These are phyloP conservation scores for Cryptomeria japonica DNA, from an alignment of 75 land plant species.

Conservation along the genomic window DNA sequence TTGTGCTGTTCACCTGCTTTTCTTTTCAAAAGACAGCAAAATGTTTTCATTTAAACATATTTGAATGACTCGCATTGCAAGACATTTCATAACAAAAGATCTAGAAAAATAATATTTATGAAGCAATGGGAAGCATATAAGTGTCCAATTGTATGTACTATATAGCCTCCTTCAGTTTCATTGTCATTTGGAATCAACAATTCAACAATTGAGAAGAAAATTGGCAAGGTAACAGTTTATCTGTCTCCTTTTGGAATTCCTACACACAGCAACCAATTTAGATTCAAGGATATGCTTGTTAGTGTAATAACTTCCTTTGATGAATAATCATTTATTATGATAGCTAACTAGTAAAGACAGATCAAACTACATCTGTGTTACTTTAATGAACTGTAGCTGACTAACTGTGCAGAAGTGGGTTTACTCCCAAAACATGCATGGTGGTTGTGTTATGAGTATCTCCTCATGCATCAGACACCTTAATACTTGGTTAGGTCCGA, in stretches of 20 bases:
- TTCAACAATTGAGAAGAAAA: not conserved
- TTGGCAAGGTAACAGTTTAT: not conserved
- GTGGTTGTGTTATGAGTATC: not conserved
- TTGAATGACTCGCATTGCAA: not conserved
- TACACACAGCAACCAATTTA: not conserved
- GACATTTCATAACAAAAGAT: not conserved
- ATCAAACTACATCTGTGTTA: not conserved
- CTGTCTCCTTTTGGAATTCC: not conserved
- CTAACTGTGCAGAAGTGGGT: not conserved
- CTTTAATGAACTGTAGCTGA: not conserved
- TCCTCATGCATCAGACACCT: not conserved
- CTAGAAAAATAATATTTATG: not conserved
- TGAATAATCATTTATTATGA: not conserved
- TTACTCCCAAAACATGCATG: not conserved
- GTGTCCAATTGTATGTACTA: not conserved
- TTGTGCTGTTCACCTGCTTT: not conserved
- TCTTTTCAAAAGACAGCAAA: not conserved
- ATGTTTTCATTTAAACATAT: not conserved
- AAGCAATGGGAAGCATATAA: not conserved
- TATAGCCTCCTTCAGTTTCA: not conserved
- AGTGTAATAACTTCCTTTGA: not conserved
- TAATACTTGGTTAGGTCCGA: no score
- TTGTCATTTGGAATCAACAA: not conserved
- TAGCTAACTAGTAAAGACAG: not conserved
- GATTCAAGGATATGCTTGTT: not conserved